Conservation (phyloP, 106 monocot genomes). For the Dioscorea dumetorum region DNA sequence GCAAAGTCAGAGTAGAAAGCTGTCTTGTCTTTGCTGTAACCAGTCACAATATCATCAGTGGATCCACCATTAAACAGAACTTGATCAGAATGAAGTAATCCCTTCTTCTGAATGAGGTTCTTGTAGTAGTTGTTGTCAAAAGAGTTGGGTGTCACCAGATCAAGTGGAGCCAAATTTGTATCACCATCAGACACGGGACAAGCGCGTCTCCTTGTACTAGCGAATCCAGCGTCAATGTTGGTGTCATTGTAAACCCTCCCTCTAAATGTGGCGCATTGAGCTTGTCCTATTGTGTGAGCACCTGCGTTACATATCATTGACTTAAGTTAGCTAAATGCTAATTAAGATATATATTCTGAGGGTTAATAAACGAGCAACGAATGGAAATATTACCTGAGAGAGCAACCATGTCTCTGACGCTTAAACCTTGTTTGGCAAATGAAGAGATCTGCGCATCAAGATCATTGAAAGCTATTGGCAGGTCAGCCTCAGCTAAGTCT, state of each 20-base stretch:
- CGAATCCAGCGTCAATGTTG: conserved; percentile 18
- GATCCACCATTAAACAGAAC: conserved; percentile 11
- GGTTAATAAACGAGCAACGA: neutral
- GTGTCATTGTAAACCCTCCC: conserved; percentile 30
- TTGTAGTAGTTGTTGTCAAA: conserved; percentile 20
- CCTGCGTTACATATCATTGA: conserved; percentile 2
- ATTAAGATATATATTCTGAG: neutral
- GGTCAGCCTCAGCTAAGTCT: conserved; percentile 1
- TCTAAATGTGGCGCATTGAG: conserved; percentile 22
- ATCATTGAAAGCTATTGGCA: conserved; percentile 6
- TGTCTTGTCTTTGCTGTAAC: neutral
- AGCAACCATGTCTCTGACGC: conserved; percentile 20
- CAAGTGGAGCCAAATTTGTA: conserved; percentile 6
- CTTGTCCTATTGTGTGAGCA: conserved; percentile 29
- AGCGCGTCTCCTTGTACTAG: neutral
- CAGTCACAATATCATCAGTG: neutral
- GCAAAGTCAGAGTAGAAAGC: conserved; percentile 2
- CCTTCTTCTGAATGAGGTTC: conserved; percentile 14
- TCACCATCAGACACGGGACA: conserved; percentile 10
- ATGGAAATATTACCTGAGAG: conserved; percentile 6
- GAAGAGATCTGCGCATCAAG: conserved; percentile 1
- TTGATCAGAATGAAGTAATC: conserved; percentile 29
- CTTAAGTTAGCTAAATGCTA: neutral
- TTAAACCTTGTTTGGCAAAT: conserved; percentile 15
- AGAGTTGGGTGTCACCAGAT: neutral